phyloP scores from a whole-genome alignment of 202 grass and related monocot genomes.

The Musa balbisiana region DNA sequence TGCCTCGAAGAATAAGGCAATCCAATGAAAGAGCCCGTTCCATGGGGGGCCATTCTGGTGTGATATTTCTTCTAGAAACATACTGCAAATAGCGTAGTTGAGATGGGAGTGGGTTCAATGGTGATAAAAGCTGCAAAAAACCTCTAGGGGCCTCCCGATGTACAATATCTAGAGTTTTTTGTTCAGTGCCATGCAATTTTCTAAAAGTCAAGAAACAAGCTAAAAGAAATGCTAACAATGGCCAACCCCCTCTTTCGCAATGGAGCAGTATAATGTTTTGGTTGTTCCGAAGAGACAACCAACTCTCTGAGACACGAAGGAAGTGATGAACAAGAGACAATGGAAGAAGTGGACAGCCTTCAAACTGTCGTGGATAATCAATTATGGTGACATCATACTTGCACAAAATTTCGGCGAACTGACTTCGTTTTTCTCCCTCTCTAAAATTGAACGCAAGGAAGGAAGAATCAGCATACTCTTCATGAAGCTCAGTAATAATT shows the following conservation, averaged over 20 bases:
- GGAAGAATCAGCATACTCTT: conserved; percentile 67
- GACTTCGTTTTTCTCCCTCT: conserved; percentile 88
- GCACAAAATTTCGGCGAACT: conserved; percentile 60
- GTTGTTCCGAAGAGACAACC: conserved; percentile 58
- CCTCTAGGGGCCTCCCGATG: conserved; percentile 90
- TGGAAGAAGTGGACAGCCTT: conserved; percentile 88
- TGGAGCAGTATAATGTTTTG: conserved; percentile 90
- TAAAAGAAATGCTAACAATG: conserved; percentile 89
- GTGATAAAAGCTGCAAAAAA: conserved; percentile 80
- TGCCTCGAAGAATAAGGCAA: conserved; percentile 87
- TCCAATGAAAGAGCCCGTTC: conserved; percentile 90
- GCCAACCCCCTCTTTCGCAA: conserved; percentile 94
- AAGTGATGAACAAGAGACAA: conserved; percentile 88
- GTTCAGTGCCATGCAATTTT: conserved; percentile 68
- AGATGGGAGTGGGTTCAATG: conserved; percentile 89
- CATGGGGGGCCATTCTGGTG: conserved; percentile 74
- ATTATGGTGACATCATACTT: conserved; percentile 73
- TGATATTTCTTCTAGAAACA: conserved; percentile 91
- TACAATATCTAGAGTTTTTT: conserved; percentile 83
- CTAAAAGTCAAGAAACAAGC: conserved; percentile 78
- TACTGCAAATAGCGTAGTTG: conserved; percentile 92
- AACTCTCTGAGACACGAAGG: conserved; percentile 65
- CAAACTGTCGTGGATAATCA: conserved; percentile 90
- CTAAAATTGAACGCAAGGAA: conserved; percentile 93
- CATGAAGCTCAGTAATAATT: conserved; percentile 72